Evolutionary conservation across 495 filamentous ascomycete species (phyloP).

Genomic region (Podospora australis): DNA sequence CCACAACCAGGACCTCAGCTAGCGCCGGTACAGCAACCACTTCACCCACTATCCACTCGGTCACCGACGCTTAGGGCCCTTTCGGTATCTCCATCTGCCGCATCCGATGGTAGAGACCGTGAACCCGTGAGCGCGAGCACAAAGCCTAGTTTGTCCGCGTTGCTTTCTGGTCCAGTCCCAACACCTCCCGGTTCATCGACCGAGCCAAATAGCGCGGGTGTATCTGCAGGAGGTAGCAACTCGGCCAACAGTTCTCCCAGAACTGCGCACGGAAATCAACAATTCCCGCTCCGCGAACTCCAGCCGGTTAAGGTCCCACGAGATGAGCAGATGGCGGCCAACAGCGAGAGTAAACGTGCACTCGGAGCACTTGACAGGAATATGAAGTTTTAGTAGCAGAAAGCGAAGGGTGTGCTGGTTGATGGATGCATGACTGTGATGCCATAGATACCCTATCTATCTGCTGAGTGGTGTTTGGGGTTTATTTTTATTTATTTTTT

Average conservation of each 20-base stretch:
- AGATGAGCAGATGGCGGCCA: no score
- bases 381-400: no score
- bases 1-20: conserved; percentile 19
- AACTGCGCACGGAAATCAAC: neutral
- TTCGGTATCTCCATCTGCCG: conserved; percentile 30
- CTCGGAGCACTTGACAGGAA: no score
- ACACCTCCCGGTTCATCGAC: no score
- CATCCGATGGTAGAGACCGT: conserved; percentile 8
- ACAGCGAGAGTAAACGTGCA: no score
- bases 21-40: neutral
- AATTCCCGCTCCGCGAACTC: no score
- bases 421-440: no score
- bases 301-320: no score
- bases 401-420: no score
- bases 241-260: neutral
- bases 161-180: neutral
- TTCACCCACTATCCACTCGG: conserved; percentile 1
- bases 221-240: neutral
- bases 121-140: conserved; percentile 17
- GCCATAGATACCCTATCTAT: no score
- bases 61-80: conserved; percentile 12
- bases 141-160: conserved; percentile 27
- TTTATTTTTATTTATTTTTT: no score
- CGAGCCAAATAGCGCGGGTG: neutral
- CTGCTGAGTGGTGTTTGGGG: no score